Base-by-base conservation (phyloP, 1,284 basidiomycete species). In the Gymnopus androsaceus region DNA sequence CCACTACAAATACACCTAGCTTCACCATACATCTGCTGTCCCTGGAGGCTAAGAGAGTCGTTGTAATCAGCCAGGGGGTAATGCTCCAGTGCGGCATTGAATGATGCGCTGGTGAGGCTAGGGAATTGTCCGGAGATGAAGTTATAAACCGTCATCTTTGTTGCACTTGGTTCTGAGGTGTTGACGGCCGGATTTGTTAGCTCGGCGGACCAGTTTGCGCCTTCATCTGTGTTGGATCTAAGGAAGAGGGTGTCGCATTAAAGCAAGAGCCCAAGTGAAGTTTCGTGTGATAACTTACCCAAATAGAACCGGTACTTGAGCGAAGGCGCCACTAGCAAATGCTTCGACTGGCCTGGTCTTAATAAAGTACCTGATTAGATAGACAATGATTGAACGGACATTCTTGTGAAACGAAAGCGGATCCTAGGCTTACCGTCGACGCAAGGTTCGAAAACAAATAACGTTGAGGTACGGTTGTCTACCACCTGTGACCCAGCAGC, bases 201-300 rank as follows among this genome's bases (percentile, higher is more conserved):
- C 12, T 27, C 23, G n/a, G 38, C 47, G 3, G 58, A 61, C 60
- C 60, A 61, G 25, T 56, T 49, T 14, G 58, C 57, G n/a, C 58
- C 60, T 53, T 61, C 60, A 40, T 59, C 55, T 9, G 60, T 59
- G 48, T 61, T 61, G 15, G 58, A 59, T n/a, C 59, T 61, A 23
- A n/a, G 9, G 8, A 17, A 23, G 27, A 0, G 44, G 5, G 27
- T 30, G 17, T 5, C 12, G 15, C 25, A 4, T 30, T 14, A n/a
- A n/a, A n/a, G n/a, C 3, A 15, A n/a, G n/a, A n/a, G n/a, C n/a
- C n/a, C n/a, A 19, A n/a, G 14, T 11, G 23, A 38, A 14, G 9
- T 21, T 33, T 14, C 17, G n/a, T n/a, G n/a, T n/a, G 15, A 25
- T 3, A 36, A 40, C 59, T 6, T 23, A 60, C 59, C 59, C 59